phyloP scores from a whole-genome alignment of 345 rosid species.

The Acer yangbiense region DNA sequence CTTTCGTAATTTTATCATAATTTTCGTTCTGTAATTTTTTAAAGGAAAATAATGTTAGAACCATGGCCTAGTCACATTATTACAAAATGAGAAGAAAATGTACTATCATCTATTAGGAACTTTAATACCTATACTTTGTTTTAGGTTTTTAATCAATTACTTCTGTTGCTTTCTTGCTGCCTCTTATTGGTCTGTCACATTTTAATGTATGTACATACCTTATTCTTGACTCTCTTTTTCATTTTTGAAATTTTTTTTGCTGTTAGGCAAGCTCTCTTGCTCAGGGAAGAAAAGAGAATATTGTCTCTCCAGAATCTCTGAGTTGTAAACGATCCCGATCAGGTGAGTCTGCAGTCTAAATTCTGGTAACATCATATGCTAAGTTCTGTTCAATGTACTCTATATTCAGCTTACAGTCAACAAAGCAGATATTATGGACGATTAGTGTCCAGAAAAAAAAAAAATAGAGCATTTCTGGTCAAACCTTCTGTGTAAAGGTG shows the following conservation, averaged over 20 bases:
- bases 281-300: constrained; percentile 13
- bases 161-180: too few relatives aligned
- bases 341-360: constrained; percentile 38
- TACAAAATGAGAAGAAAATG: too few relatives aligned
- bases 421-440: background rate
- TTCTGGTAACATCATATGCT: background rate
- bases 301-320: constrained; percentile 43
- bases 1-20: too few relatives aligned
- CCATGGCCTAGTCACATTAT: too few relatives aligned
- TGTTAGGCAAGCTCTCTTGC: constrained; percentile 37
- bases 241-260: background rate
- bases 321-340: constrained; percentile 54
- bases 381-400: background rate
- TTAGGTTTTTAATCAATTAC: too few relatives aligned
- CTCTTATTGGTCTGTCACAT: too few relatives aligned
- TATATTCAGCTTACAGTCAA: background rate
- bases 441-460: background rate
- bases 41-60: too few relatives aligned
- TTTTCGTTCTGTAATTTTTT: too few relatives aligned
- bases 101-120: too few relatives aligned
- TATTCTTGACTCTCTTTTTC: background rate
- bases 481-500: background rate
- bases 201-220: background rate
- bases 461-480: background rate
- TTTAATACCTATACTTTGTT: too few relatives aligned